phyloP scores from a whole-genome alignment of 257 asterid species.

The Henckelia pumila region DNA sequence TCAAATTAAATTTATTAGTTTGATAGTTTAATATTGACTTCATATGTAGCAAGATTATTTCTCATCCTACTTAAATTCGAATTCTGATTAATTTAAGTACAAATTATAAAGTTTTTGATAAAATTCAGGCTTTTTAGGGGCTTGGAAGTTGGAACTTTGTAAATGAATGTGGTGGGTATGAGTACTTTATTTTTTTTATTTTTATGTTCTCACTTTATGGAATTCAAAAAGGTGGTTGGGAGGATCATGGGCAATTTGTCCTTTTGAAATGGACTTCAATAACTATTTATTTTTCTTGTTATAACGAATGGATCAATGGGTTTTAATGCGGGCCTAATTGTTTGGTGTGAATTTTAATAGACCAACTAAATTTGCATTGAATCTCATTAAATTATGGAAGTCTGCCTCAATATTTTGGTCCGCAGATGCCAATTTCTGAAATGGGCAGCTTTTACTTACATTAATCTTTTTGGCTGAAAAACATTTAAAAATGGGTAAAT shows the following conservation, averaged over 20 bases:
- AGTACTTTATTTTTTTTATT: slow-evolving; percentile 17
- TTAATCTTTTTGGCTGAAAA: too few species aligned
- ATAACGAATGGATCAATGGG: neutral
- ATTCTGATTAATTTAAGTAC: too few species aligned
- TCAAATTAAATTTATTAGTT: neutral
- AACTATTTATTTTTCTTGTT: neutral
- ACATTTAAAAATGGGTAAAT: too few species aligned
- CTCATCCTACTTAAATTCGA: too few species aligned
- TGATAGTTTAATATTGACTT: neutral
- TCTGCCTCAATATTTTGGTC: neutral
- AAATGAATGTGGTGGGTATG: slow-evolving; percentile 48
- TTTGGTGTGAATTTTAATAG: neutral
- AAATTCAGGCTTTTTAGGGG: too few species aligned
- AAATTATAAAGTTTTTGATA: neutral
- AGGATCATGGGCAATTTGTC: slow-evolving; percentile 23
- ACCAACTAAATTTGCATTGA: neutral
- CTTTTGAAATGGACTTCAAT: slow-evolving; percentile 19
- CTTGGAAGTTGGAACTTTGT: slow-evolving; percentile 12
- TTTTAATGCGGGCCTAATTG: neutral
- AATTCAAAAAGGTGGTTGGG: slow-evolving; percentile 40
- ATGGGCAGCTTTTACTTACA: neutral
- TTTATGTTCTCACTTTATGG: slow-evolving; percentile 21
- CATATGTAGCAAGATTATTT: too few species aligned
- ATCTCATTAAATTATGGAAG: neutral
- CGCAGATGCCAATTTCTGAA: neutral